Evolutionary conservation across 768 basidiomycete species (phyloP).

Genomic region (Russula abietina): DNA sequence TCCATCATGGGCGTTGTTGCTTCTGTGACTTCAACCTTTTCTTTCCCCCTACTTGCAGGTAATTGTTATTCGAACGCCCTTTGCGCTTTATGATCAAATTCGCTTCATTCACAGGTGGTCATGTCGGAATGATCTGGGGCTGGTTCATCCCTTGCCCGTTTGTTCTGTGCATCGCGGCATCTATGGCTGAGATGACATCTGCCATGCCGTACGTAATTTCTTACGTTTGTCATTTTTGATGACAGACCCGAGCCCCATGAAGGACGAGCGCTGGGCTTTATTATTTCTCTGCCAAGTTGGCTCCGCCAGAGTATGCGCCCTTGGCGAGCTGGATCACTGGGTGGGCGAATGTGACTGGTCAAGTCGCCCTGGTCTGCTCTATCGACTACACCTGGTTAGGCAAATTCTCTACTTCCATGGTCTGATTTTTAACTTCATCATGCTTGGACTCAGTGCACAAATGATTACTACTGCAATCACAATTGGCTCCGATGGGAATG

Average conservation of each 20-base stretch:
- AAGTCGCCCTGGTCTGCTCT: conserved; percentile 62
- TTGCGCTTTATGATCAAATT: neutral
- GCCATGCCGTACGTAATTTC: conserved; percentile 55
- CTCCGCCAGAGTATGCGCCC: conserved; percentile 53
- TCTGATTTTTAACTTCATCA: neutral
- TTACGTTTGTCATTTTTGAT: neutral
- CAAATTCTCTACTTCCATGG: neutral
- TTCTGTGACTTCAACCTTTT: conserved; percentile 59
- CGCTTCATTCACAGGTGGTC: conserved; percentile 42
- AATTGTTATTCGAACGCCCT: conserved; percentile 18
- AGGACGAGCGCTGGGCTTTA: conserved; percentile 77
- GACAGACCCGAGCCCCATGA: neutral
- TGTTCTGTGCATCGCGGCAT: conserved; percentile 59
- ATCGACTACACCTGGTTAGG: conserved; percentile 66
- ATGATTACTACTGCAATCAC: conserved; percentile 71
- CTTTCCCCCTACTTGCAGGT: conserved; percentile 59
- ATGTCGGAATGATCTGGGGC: conserved; percentile 72
- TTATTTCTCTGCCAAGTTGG: conserved; percentile 72
- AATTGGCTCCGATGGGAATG: conserved; percentile 50
- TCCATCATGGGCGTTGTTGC: conserved; percentile 70
- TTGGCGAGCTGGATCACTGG: conserved; percentile 64
- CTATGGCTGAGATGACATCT: conserved; percentile 68
- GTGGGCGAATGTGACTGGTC: conserved; percentile 72
- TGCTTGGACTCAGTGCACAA: conserved; percentile 44
- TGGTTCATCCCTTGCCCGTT: conserved; percentile 70